phyloP scores from a whole-genome alignment of 2,329 filamentous ascomycete species.

The Trichoderma pleuroti region DNA sequence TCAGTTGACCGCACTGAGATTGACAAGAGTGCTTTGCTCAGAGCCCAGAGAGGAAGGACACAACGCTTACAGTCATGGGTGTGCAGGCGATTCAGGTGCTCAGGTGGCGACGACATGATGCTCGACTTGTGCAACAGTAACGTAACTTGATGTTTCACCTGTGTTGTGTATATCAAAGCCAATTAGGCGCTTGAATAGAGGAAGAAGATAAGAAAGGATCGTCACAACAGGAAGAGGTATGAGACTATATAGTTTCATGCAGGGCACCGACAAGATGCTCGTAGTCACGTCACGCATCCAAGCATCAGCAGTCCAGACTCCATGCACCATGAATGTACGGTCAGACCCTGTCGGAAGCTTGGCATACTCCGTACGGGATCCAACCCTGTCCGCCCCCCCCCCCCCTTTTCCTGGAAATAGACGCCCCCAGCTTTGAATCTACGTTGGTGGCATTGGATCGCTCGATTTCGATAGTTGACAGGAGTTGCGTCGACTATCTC shows the following conservation, averaged over 20 bases:
- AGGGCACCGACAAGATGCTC: background rate
- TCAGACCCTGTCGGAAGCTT: background rate
- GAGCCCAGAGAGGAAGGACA: background rate
- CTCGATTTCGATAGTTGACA: conserved; percentile 10
- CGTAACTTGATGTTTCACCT: background rate
- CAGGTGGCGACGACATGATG: background rate
- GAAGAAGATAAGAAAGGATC: background rate
- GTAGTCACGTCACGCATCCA: background rate
- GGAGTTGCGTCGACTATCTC: conserved; percentile 6
- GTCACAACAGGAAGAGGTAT: background rate
- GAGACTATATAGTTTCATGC: conserved; percentile 12
- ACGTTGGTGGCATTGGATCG: background rate
- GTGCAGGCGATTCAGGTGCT: conserved; percentile 14
- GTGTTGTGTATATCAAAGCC: background rate
- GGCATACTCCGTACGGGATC: background rate
- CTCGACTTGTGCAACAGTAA: background rate
- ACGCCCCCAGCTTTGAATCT: background rate
- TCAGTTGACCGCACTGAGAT: background rate
- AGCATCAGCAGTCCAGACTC: background rate
- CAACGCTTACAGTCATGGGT: conserved; percentile 23
- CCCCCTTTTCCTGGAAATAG: background rate
- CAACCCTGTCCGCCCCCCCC: background rate
- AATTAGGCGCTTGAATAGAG: background rate
- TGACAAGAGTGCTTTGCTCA: background rate
- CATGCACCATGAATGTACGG: background rate